Percentiles rank a stretch among this genome's conserved stretches.
Conservation (phyloP, 208 protist species). For the Crithidia sp. region DNA sequence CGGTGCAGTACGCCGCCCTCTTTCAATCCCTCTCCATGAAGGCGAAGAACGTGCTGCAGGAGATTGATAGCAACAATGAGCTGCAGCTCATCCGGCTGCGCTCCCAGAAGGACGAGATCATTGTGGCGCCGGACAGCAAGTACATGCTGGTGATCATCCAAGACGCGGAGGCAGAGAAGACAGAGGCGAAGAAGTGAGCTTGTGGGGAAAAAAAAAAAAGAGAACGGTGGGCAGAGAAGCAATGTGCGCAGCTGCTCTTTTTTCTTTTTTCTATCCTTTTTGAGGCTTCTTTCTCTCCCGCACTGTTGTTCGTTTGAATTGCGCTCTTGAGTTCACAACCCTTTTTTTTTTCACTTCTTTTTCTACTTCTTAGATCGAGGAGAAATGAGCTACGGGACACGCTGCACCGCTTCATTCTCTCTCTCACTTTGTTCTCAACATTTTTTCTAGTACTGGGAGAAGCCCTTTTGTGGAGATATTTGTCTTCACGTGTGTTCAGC, state of each 20-base stretch:
- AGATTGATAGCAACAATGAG: conserved; percentile 95
- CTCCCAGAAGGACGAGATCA: conserved; percentile 96
- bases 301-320: not conserved
- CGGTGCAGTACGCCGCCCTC: conserved; percentile 94
- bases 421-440: no score
- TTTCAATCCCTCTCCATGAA: conserved; percentile 95
- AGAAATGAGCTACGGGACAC: no score
- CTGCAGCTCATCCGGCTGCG: conserved; percentile 95
- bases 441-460: no score
- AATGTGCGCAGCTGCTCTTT: not conserved
- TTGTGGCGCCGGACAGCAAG: conserved; percentile 95
- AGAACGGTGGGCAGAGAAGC: no score
- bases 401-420: no score
- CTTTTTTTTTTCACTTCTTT: not conserved
- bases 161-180: conserved; percentile 53
- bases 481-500: no score
- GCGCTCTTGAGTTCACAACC: not conserved
- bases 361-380: not conserved
- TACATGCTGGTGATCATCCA: conserved; percentile 93
- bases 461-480: no score
- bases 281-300: not conserved
- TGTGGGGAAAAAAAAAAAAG: not conserved
- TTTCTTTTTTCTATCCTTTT: not conserved
- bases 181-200: conserved; percentile 25
- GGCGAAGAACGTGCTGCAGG: conserved; percentile 88